Evolutionary conservation across 2,329 filamentous ascomycete species (phyloP), one percentile per base, ranked within the genome.

Genomic region (Fusarium subglutinans): DNA sequence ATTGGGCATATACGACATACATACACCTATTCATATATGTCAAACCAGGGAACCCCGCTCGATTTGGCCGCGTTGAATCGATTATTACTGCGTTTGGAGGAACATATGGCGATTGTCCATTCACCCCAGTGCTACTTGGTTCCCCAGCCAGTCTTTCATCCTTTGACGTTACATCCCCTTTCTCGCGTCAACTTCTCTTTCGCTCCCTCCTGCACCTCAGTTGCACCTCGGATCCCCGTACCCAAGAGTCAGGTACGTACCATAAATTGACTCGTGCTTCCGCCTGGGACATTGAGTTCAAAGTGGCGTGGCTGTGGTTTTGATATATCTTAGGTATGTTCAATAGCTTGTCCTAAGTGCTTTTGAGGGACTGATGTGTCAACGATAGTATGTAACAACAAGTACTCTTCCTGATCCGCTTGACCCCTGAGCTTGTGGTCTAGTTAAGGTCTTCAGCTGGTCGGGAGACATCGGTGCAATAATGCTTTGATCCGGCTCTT

Each of bases 121-220:
- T 62, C 37, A 53, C 41, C 43, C 30, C 55, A 40, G 58, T 54
- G 69, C 72, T 75, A 72, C 72, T 58, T 69, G 51, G 67, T 64
- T 53, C 53, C 60, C 65, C 38, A 68, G 57, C n/a, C 45, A 70
- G 57, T 66, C 63, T 58, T 74, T 59, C 35, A 33, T 64, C 58
- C 62, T 57, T 48, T 73, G 65, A 61, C 63, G 66, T 28, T 60
- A 72, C 62, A 64, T 73, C 63, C 30, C 51, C 56, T 59, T 63
- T 70, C 64, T 73, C 68, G 69, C 66, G 50, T 74, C 60, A 58
- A 53, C 47, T 37, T 54, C 26, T 50, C 30, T 33, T 56, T 63
- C 55, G 47, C 59, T 59, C 57, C 38, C 38, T 55, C 60, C 41
- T 57, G 63, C 58, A 65, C 73, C 38, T 74, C 60, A 47, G 57